Conservation (phyloP, 108 stramenopile species). For the Skeletonema menzelii region DNA sequence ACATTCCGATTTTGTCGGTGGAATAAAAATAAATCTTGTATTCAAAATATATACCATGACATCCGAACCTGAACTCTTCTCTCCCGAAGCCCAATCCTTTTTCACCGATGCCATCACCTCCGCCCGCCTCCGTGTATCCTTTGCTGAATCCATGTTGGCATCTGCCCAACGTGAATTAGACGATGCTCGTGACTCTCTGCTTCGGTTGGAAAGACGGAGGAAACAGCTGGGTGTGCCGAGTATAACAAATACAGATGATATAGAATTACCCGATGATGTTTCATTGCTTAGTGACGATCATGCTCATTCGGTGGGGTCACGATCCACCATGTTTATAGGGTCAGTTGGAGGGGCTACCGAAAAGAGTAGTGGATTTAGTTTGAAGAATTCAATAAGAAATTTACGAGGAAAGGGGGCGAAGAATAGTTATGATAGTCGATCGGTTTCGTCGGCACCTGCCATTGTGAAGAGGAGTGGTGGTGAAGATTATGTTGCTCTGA, state of each 20-base stretch:
- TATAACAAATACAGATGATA: not conserved
- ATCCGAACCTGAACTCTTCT: not conserved
- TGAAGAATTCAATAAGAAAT: not conserved
- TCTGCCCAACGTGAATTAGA: not conserved
- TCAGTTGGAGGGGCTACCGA: not conserved
- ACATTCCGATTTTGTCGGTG: no score
- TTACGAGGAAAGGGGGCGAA: not conserved
- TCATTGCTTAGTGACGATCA: not conserved
- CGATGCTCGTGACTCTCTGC: constrained; percentile 1
- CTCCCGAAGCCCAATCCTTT: not conserved
- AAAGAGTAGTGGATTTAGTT: not conserved
- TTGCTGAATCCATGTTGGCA: not conserved
- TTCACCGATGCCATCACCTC: not conserved
- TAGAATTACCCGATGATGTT: not conserved
- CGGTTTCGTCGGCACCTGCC: not conserved
- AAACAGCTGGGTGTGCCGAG: not conserved
- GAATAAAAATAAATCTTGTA: no score
- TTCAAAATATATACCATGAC: not conserved
- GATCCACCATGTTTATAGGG: not conserved
- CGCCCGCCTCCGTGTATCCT: not conserved
- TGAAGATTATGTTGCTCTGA: not conserved
- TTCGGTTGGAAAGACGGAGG: not conserved
- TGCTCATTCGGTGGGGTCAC: not conserved
- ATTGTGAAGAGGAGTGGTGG: not conserved
- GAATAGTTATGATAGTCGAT: not conserved